phyloP scores from a whole-genome alignment of 345 rosid genomes.

The Streptanthus diversifolius region DNA sequence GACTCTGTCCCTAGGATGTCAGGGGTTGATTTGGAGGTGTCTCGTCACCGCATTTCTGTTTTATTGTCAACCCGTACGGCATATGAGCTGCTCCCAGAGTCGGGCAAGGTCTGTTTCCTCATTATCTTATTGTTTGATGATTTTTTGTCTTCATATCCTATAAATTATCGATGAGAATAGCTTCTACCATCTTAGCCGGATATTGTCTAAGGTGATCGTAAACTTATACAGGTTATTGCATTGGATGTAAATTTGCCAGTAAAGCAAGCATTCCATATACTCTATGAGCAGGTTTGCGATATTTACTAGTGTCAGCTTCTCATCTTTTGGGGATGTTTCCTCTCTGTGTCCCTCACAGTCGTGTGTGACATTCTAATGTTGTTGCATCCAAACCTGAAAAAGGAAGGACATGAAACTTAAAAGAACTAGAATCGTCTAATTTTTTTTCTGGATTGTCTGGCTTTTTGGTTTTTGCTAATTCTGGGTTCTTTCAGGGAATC shows the following conservation, averaged over 20 bases:
- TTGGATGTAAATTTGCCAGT: constrained; percentile 93
- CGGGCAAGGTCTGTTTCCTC: constrained; percentile 85
- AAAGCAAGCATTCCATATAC: constrained; percentile 97
- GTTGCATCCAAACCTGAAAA: constrained; percentile 6
- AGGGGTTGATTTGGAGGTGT: constrained; percentile 63
- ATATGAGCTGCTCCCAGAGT: constrained; percentile 93
- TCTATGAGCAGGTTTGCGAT: constrained; percentile 80
- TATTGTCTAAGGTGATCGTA: not conserved
- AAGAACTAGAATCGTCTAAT: not conserved
- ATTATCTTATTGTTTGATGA: constrained; percentile 30
- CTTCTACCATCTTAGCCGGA: constrained; percentile 2
- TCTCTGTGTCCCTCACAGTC: constrained; percentile 8
- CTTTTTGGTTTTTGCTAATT: constrained; percentile 30
- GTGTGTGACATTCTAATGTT: constrained; percentile 17
- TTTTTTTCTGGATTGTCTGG: constrained; percentile 12
- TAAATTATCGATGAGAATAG: constrained; percentile 3
- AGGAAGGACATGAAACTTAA: constrained; percentile 9
- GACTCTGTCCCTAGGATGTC: constrained; percentile 53
- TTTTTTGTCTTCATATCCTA: constrained; percentile 6
- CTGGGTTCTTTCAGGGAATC: constrained; percentile 52
- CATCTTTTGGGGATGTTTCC: constrained; percentile 12
- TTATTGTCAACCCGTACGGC: constrained; percentile 77
- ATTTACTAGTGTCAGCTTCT: constrained; percentile 15
- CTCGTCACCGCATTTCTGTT: constrained; percentile 61
- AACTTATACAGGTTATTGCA: constrained; percentile 64